Conservation (phyloP, 2,329 filamentous ascomycete genomes). For the Botryosphaeria dothidea region DNA sequence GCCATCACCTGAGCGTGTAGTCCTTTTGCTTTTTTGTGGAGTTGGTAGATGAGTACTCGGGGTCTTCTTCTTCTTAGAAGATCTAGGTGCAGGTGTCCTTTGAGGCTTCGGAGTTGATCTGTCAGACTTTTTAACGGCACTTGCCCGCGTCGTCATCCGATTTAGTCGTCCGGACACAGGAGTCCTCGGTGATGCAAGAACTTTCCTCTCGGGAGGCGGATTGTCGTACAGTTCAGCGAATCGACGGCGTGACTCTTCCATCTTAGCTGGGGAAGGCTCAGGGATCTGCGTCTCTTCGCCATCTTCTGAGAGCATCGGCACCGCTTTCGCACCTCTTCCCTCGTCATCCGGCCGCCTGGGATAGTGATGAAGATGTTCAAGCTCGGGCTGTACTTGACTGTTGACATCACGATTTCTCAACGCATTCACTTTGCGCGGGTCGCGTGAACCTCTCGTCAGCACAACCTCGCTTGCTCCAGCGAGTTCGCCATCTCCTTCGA, state of each 20-base stretch:
- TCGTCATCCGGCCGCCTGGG: background rate
- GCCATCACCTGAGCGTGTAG: background rate
- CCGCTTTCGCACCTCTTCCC: slow-evolving; percentile 9
- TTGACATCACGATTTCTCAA: slow-evolving; percentile 1
- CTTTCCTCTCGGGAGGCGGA: background rate
- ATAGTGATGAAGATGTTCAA: background rate
- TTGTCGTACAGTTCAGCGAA: slow-evolving; percentile 4
- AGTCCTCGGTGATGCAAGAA: background rate
- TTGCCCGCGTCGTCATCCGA: background rate
- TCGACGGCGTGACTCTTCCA: slow-evolving; percentile 13
- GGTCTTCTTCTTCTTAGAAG: background rate
- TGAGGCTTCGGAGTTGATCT: background rate
- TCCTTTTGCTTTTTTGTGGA: slow-evolving; percentile 1
- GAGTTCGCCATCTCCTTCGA: background rate
- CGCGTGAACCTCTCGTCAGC: background rate
- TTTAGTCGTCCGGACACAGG: background rate
- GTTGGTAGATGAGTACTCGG: background rate
- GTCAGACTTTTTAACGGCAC: background rate
- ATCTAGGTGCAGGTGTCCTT: background rate
- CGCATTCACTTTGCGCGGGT: background rate
- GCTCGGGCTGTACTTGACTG: background rate
- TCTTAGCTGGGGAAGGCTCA: slow-evolving; percentile 7
- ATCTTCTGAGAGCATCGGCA: slow-evolving; percentile 11
- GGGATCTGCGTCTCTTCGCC: slow-evolving; percentile 10
- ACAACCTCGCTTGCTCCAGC: background rate